Evolutionary conservation across 2,329 filamentous ascomycete species (phyloP).

Genomic region (Trichoderma citrinoviride): DNA sequence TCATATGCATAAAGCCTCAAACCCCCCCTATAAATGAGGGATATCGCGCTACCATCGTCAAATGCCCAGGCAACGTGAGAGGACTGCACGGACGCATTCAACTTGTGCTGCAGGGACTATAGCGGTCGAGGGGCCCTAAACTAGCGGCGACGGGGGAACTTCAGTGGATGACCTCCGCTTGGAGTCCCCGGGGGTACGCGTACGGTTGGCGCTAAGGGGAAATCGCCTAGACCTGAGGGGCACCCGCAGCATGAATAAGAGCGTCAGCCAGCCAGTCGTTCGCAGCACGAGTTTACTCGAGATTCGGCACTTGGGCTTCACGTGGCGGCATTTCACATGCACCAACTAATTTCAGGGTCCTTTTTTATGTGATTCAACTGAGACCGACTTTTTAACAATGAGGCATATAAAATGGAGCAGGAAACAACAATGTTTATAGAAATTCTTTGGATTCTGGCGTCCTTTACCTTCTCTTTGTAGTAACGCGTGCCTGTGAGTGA

Average conservation of each 20-base stretch:
- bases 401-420: neutral
- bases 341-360: neutral
- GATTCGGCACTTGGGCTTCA: slow-evolving; percentile 7
- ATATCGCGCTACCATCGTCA: no score
- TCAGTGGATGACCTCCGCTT: neutral
- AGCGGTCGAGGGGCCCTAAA: neutral
- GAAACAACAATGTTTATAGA: neutral
- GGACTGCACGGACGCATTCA: no score
- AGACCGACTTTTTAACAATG: neutral
- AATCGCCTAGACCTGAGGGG: neutral
- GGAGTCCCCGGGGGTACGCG: neutral
- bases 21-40: no score
- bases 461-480: neutral
- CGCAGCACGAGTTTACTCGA: slow-evolving; percentile 9
- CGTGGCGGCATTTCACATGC: neutral
- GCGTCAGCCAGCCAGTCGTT: neutral
- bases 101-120: neutral
- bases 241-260: no score
- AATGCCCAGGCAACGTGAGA: no score
- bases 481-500: neutral
- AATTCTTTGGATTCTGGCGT: neutral
- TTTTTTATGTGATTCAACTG: neutral
- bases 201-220: neutral
- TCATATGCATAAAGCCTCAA: no score
- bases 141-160: neutral